Base-by-base conservation (phyloP, 2,329 filamentous ascomycete species). In the Nemania sp. region DNA sequence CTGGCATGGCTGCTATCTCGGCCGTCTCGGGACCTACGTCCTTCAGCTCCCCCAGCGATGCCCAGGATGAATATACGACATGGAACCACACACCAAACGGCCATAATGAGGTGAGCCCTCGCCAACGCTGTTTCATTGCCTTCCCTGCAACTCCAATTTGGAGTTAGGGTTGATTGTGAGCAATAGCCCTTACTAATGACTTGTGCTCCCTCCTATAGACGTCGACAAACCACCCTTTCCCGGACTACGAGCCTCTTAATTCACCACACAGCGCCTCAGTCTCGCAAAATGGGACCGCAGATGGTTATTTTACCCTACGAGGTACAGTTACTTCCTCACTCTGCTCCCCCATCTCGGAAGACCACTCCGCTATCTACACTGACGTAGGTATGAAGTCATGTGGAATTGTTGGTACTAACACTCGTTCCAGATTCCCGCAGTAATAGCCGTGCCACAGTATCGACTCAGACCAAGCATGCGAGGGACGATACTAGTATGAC, bases 1-100 rank as follows among this genome's bases (percentile, higher is more conserved):
- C 59, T 50, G 64, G 63, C 54, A 85, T 85, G 83, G 79, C 83
- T 69, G 78, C 81, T 71, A 79, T 85, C 73, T 81, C 83, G 66
- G 75, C 81, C 66, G 76, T 76, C 67, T 78, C 79, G 63, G 78
- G 79, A 64, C 76, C 80, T 53, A 76, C 80, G 62, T 77, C 80
- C 47, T 73, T 85, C 61, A 80, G 78, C 63, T 79, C 81, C 59
- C 77, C 81, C 15, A 77, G 76, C 65, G 83, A 79, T 69, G 79
- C 78, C 57, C 78, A 84, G 69, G 82, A 77, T 48, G 76, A 81
- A 47, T 76, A 74, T 40, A 74, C 76, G 49, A 68, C 76, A 20
- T 85, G 83, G 82, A 71, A 70, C 59, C 67, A 70, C 43, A 40
- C 58, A 47, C 59, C 66, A 35, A 66, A 64, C 45, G 63, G 59